Evolutionary conservation across 495 filamentous ascomycete species (phyloP).

Genomic region (Aspergillus campestris): DNA sequence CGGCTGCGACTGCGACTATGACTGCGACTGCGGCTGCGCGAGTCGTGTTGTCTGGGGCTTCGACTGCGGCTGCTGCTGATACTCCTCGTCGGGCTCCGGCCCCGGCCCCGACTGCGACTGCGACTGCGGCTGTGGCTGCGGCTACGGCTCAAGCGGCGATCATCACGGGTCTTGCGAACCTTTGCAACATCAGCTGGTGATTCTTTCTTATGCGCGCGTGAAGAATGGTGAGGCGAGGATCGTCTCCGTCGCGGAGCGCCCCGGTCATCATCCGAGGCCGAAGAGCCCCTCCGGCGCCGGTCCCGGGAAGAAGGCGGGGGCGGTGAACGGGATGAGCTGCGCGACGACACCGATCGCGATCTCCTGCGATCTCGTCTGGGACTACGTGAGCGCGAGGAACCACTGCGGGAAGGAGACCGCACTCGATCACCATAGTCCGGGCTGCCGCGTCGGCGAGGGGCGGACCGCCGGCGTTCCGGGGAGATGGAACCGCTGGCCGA

Average conservation of each 20-base stretch:
- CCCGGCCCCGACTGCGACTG: no score
- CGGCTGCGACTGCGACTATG: constrained; percentile 33
- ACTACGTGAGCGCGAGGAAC: constrained; percentile 54
- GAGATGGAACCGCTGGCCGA: constrained; percentile 31
- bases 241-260: constrained; percentile 22
- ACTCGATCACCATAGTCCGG: constrained; percentile 44
- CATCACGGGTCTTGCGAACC: constrained; percentile 27
- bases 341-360: constrained; percentile 35
- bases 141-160: constrained; percentile 34
- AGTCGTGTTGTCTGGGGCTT: constrained; percentile 20
- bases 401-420: constrained; percentile 41
- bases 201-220: constrained; percentile 31
- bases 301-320: constrained; percentile 16
- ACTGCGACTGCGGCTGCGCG: constrained; percentile 24
- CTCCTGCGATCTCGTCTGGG: constrained; percentile 46
- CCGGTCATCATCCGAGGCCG: constrained; percentile 27
- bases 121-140: constrained; percentile 26
- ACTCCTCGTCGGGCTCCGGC: constrained; percentile 32
- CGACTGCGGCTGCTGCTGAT: constrained; percentile 35
- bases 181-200: constrained; percentile 45
- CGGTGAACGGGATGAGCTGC: constrained; percentile 34
- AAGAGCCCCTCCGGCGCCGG: constrained; percentile 29
- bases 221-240: constrained; percentile 32
- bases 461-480: constrained; percentile 16
- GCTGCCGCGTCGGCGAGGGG: constrained; percentile 9